Percentiles rank a stretch among this genome's conserved stretches.
Conservation (phyloP, 2,329 filamentous ascomycete species). For the Colletotrichum aenigma region DNA sequence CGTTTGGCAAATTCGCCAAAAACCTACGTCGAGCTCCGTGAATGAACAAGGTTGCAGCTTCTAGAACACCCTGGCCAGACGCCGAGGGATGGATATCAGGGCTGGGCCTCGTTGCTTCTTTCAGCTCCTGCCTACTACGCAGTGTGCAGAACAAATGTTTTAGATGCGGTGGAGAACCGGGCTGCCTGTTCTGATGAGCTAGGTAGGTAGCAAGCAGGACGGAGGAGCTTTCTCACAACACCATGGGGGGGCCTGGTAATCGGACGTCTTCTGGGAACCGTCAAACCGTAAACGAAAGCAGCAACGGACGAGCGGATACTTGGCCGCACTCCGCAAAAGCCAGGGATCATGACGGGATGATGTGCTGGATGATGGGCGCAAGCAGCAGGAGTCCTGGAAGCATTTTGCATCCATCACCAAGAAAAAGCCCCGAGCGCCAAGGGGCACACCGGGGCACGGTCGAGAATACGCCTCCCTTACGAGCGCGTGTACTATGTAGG, state of each 20-base stretch:
- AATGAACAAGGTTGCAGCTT: conserved; percentile 1
- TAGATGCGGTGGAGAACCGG: conserved; percentile 8
- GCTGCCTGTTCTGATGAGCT: not conserved
- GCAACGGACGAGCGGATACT: not conserved
- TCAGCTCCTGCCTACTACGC: not conserved
- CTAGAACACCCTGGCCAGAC: not conserved
- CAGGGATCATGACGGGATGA: not conserved
- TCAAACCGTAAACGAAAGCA: not conserved
- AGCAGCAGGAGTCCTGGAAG: not conserved
- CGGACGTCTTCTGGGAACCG: not conserved
- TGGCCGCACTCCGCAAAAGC: not conserved
- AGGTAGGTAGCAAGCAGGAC: not conserved
- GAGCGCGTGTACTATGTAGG: not conserved
- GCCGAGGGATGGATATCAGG: not conserved
- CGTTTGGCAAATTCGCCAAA: not conserved
- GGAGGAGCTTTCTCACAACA: not conserved
- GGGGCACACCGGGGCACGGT: not conserved
- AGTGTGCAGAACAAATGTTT: conserved; percentile 6
- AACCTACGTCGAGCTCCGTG: not conserved
- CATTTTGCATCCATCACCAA: not conserved
- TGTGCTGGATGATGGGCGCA: not conserved
- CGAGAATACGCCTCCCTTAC: not conserved
- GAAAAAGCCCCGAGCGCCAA: not conserved
- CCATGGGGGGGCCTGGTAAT: not conserved
- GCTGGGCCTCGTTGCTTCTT: conserved; percentile 1